These are phyloP conservation scores for Suillus clintonianus DNA, from an alignment of 768 basidiomycete genomes.

Conservation along the genomic window DNA sequence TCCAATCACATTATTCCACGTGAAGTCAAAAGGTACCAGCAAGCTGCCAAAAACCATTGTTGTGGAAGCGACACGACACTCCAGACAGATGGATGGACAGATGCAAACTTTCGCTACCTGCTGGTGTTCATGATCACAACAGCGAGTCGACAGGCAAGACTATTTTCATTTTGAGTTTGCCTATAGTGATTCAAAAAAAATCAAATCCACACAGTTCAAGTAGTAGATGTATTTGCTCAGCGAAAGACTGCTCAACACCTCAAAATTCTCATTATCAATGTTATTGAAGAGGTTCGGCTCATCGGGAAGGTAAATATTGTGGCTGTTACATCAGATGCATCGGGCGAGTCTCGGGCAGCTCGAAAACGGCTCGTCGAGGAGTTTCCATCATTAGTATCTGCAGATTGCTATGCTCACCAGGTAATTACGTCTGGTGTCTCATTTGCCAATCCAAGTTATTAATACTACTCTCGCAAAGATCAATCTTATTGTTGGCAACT, in stretches of 20 bases:
- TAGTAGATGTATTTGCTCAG: constrained; percentile 5
- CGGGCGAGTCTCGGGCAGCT: constrained; percentile 5
- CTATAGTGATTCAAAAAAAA: not conserved
- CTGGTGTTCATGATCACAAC: constrained; percentile 7
- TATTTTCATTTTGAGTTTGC: not conserved
- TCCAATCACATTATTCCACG: not conserved
- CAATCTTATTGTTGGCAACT: constrained; percentile 40
- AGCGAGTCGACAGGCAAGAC: not conserved
- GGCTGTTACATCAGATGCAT: constrained; percentile 2
- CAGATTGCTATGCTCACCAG: constrained; percentile 8
- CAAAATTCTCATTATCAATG: not conserved
- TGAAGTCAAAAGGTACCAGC: not conserved
- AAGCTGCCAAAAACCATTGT: not conserved
- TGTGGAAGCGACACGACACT: not conserved
- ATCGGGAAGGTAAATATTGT: constrained; percentile 2
- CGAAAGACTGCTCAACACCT: constrained; percentile 3
- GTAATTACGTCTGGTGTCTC: not conserved
- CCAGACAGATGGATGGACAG: constrained; percentile 7
- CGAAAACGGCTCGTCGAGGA: constrained; percentile 1
- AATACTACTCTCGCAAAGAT: constrained; percentile 25
- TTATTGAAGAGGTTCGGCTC: not conserved
- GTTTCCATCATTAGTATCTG: constrained; percentile 3
- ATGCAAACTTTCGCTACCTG: constrained; percentile 3
- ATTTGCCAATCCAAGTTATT: not conserved
- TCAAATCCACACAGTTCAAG: not conserved